Evolutionary conservation across 2,329 filamentous ascomycete genomes (phyloP), one percentile per base, ranked within the genome.

Genomic region (Mariannaea elegans): DNA sequence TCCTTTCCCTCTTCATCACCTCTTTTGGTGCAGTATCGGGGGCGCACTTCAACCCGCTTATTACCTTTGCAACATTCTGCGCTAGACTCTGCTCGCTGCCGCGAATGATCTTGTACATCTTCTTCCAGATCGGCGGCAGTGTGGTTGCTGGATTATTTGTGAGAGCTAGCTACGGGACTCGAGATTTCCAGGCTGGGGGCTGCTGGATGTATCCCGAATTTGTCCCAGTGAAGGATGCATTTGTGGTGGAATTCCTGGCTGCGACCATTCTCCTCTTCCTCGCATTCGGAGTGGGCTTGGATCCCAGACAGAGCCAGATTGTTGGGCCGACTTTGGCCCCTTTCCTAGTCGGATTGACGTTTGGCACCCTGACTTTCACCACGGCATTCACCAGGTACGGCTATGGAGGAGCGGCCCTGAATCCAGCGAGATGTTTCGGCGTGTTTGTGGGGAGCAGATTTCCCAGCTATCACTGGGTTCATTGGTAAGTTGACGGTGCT

Each of bases 41-140:
- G 13, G 82, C 80, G 0, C 84, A 86, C 66, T 74, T 86, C 47
- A 86, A 84, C 64, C 83, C 83, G 1, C 72, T 81, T 3, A 85
- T 86, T 44, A 85, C 83, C 0, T 76, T 86, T 38, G 78, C 81
- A 0, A 85, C 83, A 0, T 82, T 86, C 53, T 81, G 81, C 29
- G 78, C 81, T 1, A 77, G 82, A 0, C 72, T 85, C 1, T 81
- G 80, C 4, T 81, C 80, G 0, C 76, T 86, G 10, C 80, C 83
- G 0, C 78, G 83, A 3, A 74, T 79, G 21, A 65, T 85, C 0
- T 64, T 86, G 2, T 86, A 86, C 54, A 51, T 86, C 4, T 56
- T 73, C 3, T 79, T 77, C n/a, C 84, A 86, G 63, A 76, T 76
- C 0, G 60, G 74, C 0, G 84, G 83, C 0, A 79, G 76, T 0